phyloP scores from a whole-genome alignment of 352 stramenopile species.

The Globisporangium apiculatum region DNA sequence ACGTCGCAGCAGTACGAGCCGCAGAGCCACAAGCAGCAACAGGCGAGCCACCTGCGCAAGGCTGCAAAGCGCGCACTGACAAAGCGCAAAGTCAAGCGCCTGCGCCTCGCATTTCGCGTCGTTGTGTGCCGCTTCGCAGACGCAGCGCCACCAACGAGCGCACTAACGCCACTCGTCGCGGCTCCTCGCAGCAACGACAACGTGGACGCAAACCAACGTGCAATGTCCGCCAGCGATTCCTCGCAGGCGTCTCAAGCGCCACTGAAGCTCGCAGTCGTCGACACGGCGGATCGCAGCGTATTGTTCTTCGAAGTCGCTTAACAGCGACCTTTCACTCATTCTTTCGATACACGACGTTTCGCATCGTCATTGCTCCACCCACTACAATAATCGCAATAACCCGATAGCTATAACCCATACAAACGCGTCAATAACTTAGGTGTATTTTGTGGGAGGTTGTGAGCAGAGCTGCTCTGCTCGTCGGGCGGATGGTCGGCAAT shows the following conservation, averaged over 20 bases:
- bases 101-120: constrained; percentile 49
- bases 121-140: constrained; percentile 42
- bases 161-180: constrained; percentile 8
- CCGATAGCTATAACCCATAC: no score
- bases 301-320: constrained; percentile 47
- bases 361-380: no score
- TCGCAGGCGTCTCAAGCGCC: constrained; percentile 11
- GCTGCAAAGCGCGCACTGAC: constrained; percentile 9
- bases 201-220: background rate
- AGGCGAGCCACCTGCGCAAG: background rate
- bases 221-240: no score
- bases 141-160: constrained; percentile 18
- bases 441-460: no score
- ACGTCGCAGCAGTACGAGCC: background rate
- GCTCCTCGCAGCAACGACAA: background rate
- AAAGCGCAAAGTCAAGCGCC: constrained; percentile 32
- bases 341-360: background rate
- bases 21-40: constrained; percentile 6
- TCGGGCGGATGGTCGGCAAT: no score
- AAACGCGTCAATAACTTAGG: no score
- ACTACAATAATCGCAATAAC: no score
- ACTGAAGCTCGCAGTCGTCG: constrained; percentile 57
- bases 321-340: background rate
- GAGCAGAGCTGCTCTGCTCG: no score
- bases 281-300: constrained; percentile 39